A percentile compares a stretch with the other conserved stretches of the same genome.
Conservation (phyloP, 106 monocot genomes). For the Acorus gramineus region DNA sequence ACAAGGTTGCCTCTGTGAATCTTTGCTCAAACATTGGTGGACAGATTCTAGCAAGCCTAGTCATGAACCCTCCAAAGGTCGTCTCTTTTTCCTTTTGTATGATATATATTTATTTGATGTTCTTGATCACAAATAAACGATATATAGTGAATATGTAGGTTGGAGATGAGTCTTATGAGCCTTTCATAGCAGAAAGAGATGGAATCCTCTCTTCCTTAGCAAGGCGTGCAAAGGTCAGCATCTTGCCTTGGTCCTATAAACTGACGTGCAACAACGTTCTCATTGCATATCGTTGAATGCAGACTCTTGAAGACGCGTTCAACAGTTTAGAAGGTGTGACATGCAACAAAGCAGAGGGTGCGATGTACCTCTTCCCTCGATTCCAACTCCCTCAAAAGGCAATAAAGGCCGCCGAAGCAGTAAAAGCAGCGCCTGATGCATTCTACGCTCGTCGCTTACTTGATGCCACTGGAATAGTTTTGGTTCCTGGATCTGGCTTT, state of each 20-base stretch:
- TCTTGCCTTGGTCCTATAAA: not conserved
- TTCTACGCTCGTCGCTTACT: constrained; percentile 77
- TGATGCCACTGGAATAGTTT: constrained; percentile 73
- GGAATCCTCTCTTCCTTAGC: constrained; percentile 78
- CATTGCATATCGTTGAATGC: not conserved
- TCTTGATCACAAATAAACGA: not conserved
- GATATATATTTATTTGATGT: not conserved
- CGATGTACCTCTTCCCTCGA: constrained; percentile 95
- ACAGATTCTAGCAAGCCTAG: constrained; percentile 87
- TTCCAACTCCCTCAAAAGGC: constrained; percentile 64
- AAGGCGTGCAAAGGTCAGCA: constrained; percentile 72
- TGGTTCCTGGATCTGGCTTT: constrained; percentile 91
- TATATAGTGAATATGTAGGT: constrained; percentile 27
- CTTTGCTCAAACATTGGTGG: constrained; percentile 94
- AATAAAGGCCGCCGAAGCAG: constrained; percentile 65
- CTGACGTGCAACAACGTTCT: no score
- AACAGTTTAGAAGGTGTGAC: constrained; percentile 80
- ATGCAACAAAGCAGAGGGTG: constrained; percentile 92
- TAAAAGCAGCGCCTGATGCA: constrained; percentile 51
- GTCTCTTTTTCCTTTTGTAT: not conserved
- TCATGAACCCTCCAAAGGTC: constrained; percentile 99
- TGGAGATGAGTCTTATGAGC: constrained; percentile 83
- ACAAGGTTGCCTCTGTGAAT: constrained; percentile 95
- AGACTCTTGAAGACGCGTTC: constrained; percentile 86
- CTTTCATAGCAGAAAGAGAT: constrained; percentile 52